Evolutionary conservation across 2,329 filamentous ascomycete species (phyloP), one percentile per base, ranked within the genome.

Genomic region (Chrysoporthe cubensis): DNA sequence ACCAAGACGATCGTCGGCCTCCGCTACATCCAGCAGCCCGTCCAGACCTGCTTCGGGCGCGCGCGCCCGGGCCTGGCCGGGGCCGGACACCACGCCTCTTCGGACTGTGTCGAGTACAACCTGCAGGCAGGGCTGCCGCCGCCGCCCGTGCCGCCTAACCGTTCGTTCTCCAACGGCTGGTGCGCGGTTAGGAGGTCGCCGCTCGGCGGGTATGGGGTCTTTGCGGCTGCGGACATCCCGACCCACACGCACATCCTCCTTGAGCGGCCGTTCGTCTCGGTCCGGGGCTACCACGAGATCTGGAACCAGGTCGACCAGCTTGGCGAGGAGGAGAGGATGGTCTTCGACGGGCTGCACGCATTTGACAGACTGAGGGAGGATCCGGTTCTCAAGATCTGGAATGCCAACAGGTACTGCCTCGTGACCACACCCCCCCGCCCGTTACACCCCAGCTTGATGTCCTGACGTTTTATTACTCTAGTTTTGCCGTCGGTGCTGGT

Each of bases 171-270:
- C 34, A 85, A 85, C 67, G 73, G 76, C 0, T 78, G 72, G 66
- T 80, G 87, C 50, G 71, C 77, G 13, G 72, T 87, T 5, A 77
- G 75, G 2, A 72, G 72, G 11, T 85, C 84, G 0, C 60, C 69
- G 0, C 74, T 83, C 1, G 79, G 80, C 0, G 84, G 85, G 1
- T 78, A 80, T 56, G 85, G 85, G 0, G 80, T 78, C 0, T 85
- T 87, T 58, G 84, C 85, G 0, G 70, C 72, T 0, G 73, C 72
- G 5, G 74, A 79, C 8, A 76, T 87, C 13, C 70, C 70, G 21
- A 61, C 71, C 0, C 78, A 78, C 48, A 78, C 83, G 48, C 71
- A 76, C 0, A 80, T 87, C 9, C 78, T 86, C 0, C 71, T 78
- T 0, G 85, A 88, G 73, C 71, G 69, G 13, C 80, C 84, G 0